phyloP scores from a whole-genome alignment of 2,329 filamentous ascomycete species.

The Helminthosporium solani region DNA sequence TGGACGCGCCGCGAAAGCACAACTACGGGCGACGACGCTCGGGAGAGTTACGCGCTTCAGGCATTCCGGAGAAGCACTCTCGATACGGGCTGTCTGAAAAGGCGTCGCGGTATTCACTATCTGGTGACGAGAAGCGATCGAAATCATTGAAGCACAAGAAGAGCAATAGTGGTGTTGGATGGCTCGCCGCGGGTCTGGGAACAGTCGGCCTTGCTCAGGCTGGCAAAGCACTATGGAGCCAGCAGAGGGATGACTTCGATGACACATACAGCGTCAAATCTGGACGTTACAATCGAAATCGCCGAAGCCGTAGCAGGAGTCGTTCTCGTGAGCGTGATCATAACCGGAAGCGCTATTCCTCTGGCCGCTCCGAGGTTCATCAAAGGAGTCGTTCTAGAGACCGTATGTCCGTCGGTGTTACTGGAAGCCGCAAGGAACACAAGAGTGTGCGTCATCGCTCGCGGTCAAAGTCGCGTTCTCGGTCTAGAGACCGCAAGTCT shows the following conservation, averaged over 20 bases:
- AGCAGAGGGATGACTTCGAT: slow-evolving; percentile 55
- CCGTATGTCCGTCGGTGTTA: slow-evolving; percentile 37
- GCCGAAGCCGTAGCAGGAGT: slow-evolving; percentile 36
- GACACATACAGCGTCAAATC: slow-evolving; percentile 62
- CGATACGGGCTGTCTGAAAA: slow-evolving; percentile 49
- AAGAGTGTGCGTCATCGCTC: slow-evolving; percentile 31
- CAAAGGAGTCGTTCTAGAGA: slow-evolving; percentile 43
- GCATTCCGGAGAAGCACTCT: slow-evolving; percentile 59
- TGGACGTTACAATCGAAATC: slow-evolving; percentile 45
- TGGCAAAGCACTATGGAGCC: slow-evolving; percentile 55
- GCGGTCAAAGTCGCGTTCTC: slow-evolving; percentile 43
- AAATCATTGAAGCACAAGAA: slow-evolving; percentile 40
- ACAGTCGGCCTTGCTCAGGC: slow-evolving; percentile 55
- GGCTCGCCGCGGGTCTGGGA: slow-evolving; percentile 56
- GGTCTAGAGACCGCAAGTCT: slow-evolving; percentile 36
- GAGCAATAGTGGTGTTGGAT: slow-evolving; percentile 49
- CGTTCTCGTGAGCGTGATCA: slow-evolving; percentile 42
- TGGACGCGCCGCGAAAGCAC: slow-evolving; percentile 62
- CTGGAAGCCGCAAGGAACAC: slow-evolving; percentile 37
- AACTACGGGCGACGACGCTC: slow-evolving; percentile 54
- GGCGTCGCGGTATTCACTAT: slow-evolving; percentile 36
- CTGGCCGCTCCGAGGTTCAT: slow-evolving; percentile 44
- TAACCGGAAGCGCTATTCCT: slow-evolving; percentile 42
- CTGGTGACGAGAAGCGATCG: slow-evolving; percentile 27
- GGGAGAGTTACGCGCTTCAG: slow-evolving; percentile 45